Evolutionary conservation across 2,329 filamentous ascomycete genomes (phyloP).

Genomic region (Thelonectria rubi): DNA sequence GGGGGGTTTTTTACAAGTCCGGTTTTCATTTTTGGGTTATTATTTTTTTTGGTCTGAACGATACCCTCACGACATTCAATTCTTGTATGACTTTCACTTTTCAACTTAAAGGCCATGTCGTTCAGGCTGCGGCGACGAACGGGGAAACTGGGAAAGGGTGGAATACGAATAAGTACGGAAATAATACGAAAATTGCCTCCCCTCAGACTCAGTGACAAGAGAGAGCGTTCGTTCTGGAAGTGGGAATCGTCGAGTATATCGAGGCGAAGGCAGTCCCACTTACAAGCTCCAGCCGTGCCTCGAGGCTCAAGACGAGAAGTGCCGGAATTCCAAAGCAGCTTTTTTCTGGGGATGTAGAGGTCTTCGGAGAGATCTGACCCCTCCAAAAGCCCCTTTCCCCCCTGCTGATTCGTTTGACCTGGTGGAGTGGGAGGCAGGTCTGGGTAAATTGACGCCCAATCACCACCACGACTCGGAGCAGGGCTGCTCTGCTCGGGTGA

Average conservation of each 20-base stretch:
- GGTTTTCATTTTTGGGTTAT: conserved; percentile 2
- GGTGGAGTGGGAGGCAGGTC: conserved; percentile 2
- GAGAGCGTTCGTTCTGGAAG: neutral
- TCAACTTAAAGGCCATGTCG: neutral
- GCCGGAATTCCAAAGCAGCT: conserved; percentile 28
- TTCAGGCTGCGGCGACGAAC: neutral
- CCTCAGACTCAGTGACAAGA: neutral
- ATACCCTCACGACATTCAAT: conserved; percentile 19
- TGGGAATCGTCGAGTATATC: neutral
- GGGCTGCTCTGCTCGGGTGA: conserved; percentile 15
- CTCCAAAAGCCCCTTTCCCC: conserved; percentile 5
- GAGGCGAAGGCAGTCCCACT: neutral
- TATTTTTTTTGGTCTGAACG: conserved; percentile 10
- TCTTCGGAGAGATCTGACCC: conserved; percentile 32
- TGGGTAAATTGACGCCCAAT: conserved; percentile 24
- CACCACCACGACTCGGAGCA: neutral
- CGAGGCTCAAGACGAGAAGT: conserved; percentile 24
- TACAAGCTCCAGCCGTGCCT: neutral
- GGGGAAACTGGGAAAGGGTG: neutral
- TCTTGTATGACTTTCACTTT: conserved; percentile 3
- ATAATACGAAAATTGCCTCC: conserved; percentile 10
- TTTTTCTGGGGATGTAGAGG: conserved; percentile 34
- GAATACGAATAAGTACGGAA: neutral
- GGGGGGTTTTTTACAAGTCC: neutral
- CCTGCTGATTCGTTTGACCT: conserved; percentile 5